Evolutionary conservation across 306 rosid genomes (phyloP).

Genomic region (Begonia peltatifolia): DNA sequence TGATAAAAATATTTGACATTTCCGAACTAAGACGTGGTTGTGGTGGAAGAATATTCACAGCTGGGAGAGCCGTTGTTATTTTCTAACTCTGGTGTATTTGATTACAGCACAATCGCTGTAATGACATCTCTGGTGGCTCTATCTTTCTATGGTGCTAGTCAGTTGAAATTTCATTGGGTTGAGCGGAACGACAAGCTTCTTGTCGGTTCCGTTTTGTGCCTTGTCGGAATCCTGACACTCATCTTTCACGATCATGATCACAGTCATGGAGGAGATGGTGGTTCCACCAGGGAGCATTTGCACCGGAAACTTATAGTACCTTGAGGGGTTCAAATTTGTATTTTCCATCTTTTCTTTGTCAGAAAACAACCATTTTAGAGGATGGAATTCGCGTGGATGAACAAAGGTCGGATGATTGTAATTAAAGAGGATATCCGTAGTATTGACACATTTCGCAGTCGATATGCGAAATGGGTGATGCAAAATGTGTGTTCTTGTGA

Average conservation of each 20-base stretch:
- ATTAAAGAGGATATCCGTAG: too few relatives aligned
- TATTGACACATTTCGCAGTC: too few relatives aligned
- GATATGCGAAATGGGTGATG: too few relatives aligned
- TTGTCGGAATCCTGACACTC: slow-evolving; percentile 78
- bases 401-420: background rate
- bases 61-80: background rate
- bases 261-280: slow-evolving; percentile 20
- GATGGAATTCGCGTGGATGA: background rate
- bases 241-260: slow-evolving; percentile 57
- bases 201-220: slow-evolving; percentile 76
- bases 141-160: slow-evolving; percentile 93
- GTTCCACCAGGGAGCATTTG: slow-evolving; percentile 34
- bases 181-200: slow-evolving; percentile 93
- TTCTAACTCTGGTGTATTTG: slow-evolving; percentile 8
- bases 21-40: too few relatives aligned
- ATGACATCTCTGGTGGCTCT: slow-evolving; percentile 96
- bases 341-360: background rate
- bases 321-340: slow-evolving; percentile 16
- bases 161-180: slow-evolving; percentile 95
- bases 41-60: too few relatives aligned
- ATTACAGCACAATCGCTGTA: slow-evolving; percentile 81
- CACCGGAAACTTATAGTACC: slow-evolving; percentile 57
- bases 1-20: too few relatives aligned
- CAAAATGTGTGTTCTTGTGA: too few relatives aligned
- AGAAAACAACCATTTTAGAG: background rate